These are phyloP conservation scores for Fulvia fulva DNA, from an alignment of 2,329 filamentous ascomycete genomes.

Conservation along the genomic window DNA sequence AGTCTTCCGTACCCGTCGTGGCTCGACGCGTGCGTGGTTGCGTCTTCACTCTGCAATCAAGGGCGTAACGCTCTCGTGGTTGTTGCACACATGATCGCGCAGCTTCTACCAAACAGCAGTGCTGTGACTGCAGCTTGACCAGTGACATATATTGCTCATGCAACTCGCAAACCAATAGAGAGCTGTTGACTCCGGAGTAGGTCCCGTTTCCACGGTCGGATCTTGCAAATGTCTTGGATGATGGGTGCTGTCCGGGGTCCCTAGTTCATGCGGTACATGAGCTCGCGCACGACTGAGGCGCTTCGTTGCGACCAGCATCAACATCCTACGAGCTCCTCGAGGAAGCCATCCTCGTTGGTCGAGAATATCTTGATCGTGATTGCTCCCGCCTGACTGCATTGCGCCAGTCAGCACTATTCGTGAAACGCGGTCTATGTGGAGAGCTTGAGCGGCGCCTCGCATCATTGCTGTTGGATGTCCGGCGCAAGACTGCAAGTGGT, in stretches of 20 bases:
- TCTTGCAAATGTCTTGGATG: background rate
- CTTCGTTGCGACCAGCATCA: background rate
- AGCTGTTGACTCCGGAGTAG: background rate
- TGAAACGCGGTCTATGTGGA: conserved; percentile 4
- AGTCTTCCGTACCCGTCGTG: background rate
- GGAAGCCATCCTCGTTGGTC: background rate
- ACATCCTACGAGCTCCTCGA: background rate
- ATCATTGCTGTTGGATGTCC: background rate
- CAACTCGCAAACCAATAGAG: background rate
- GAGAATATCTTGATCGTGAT: conserved; percentile 3
- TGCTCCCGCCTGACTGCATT: conserved; percentile 1
- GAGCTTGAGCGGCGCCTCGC: conserved; percentile 7
- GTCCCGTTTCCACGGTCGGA: background rate
- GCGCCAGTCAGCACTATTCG: conserved; percentile 5
- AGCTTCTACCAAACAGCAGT: background rate
- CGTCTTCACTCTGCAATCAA: background rate
- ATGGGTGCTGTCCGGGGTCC: conserved; percentile 2
- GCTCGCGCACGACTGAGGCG: conserved; percentile 1
- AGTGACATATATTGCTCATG: conserved; percentile 2
- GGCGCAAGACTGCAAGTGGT: too few relatives aligned
- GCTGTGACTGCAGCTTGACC: background rate
- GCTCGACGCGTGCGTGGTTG: background rate
- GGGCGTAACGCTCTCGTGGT: background rate
- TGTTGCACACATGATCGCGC: background rate
- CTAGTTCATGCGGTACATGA: background rate